These are phyloP conservation scores for Aspergillus sp. DNA, from an alignment of 2,329 filamentous ascomycete genomes.

Conservation along the genomic window DNA sequence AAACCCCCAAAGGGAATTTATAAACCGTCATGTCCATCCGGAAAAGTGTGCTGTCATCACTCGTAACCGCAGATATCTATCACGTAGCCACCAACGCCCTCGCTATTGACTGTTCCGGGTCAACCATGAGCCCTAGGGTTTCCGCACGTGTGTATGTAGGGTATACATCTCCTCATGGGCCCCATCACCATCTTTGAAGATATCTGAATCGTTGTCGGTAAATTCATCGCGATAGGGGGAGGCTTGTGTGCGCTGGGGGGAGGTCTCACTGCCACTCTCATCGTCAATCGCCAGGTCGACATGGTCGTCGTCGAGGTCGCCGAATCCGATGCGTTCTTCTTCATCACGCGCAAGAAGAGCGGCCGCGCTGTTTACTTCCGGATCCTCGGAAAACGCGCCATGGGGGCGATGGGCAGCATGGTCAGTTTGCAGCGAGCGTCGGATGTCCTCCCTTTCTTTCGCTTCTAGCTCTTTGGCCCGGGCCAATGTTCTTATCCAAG, in stretches of 20 bases:
- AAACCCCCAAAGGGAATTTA: not conserved
- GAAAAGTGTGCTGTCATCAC: conserved; percentile 7
- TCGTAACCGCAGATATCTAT: conserved; percentile 10
- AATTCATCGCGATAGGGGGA: conserved; percentile 57
- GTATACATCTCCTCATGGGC: conserved; percentile 42
- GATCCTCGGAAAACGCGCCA: conserved; percentile 41
- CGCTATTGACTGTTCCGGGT: not conserved
- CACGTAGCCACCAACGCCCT: not conserved
- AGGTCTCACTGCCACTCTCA: conserved; percentile 40
- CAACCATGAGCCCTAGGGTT: conserved; percentile 1
- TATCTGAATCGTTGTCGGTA: conserved; percentile 54
- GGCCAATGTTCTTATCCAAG: conserved; percentile 44
- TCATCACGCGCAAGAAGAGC: conserved; percentile 45
- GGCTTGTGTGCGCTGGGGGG: conserved; percentile 24
- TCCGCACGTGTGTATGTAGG: conserved; percentile 41
- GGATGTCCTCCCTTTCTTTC: conserved; percentile 46
- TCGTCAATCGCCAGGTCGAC: conserved; percentile 49
- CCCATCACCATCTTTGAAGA: conserved; percentile 46
- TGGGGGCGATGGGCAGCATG: conserved; percentile 39
- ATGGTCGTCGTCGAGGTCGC: conserved; percentile 42
- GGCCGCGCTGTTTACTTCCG: conserved; percentile 42
- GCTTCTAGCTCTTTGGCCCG: conserved; percentile 52
- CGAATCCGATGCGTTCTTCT: conserved; percentile 46
- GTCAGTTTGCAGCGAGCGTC: conserved; percentile 36
- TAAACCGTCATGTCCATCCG: not conserved